Percentiles rank a stretch among this genome's conserved stretches.
phyloP scores from a whole-genome alignment of 176 grass and related monocot species.

The Leersia perrieri region DNA sequence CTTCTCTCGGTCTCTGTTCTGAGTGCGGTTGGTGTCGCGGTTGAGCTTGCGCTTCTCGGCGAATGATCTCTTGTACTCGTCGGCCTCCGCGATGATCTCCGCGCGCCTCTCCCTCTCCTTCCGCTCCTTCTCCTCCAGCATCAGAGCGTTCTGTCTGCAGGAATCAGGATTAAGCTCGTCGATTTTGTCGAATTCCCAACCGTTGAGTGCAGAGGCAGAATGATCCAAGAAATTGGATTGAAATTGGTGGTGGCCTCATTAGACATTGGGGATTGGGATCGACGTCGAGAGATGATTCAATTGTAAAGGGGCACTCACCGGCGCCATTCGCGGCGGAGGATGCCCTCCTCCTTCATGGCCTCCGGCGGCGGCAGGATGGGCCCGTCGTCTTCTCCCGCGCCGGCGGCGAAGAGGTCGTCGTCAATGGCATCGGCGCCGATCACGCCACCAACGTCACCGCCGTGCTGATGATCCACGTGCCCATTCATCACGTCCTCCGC shows the following conservation, averaged over 20 bases:
- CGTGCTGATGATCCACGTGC: neutral
- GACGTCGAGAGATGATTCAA: neutral
- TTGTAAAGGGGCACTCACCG: slow-evolving; percentile 35
- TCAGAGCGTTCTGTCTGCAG: slow-evolving; percentile 53
- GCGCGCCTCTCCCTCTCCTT: slow-evolving; percentile 64
- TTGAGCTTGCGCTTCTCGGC: slow-evolving; percentile 54
- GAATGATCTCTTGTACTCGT: slow-evolving; percentile 65
- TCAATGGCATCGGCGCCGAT: slow-evolving; percentile 2
- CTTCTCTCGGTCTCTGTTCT: slow-evolving; percentile 75
- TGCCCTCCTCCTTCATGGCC: slow-evolving; percentile 58
- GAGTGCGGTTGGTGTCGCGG: slow-evolving; percentile 41
- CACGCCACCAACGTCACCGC: neutral
- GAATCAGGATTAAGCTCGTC: neutral
- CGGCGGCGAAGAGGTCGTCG: slow-evolving; percentile 41
- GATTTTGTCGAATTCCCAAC: too few species aligned
- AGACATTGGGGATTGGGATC: too few species aligned
- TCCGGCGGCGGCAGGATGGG: slow-evolving; percentile 58
- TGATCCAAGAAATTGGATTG: neutral
- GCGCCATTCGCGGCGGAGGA: slow-evolving; percentile 63
- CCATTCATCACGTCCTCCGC: slow-evolving; percentile 34
- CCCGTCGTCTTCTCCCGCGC: slow-evolving; percentile 19
- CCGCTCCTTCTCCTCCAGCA: slow-evolving; percentile 62
- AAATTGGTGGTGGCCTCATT: neutral
- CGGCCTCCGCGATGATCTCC: slow-evolving; percentile 62
- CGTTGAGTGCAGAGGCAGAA: too few species aligned